Evolutionary conservation across 2,329 filamentous ascomycete species (phyloP).

Genomic region (Paradendryphiella salina): DNA sequence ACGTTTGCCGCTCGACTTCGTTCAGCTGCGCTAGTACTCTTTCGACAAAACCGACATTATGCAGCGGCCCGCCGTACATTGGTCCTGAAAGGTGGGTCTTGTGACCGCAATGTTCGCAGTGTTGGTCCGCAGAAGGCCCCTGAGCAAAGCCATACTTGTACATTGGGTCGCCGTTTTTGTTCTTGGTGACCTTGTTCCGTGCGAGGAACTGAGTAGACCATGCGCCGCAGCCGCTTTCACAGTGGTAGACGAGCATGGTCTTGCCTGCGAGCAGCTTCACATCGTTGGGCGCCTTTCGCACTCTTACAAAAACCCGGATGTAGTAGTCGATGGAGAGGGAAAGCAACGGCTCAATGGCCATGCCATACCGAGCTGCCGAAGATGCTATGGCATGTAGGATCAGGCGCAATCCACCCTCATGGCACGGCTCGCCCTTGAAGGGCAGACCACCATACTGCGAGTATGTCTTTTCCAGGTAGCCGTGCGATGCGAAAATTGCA

Average conservation of each 20-base stretch:
- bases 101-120: slow-evolving; percentile 81
- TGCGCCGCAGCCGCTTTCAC: slow-evolving; percentile 86
- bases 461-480: slow-evolving; percentile 92
- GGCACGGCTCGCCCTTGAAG: slow-evolving; percentile 79
- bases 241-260: slow-evolving; percentile 91
- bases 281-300: slow-evolving; percentile 76
- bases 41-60: slow-evolving; percentile 81
- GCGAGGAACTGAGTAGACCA: slow-evolving; percentile 83
- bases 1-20: slow-evolving; percentile 66
- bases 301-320: slow-evolving; percentile 80
- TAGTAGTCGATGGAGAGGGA: slow-evolving; percentile 98
- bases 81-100: slow-evolving; percentile 88
- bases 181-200: slow-evolving; percentile 65
- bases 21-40: slow-evolving; percentile 75
- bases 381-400: slow-evolving; percentile 81
- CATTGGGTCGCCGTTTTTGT: slow-evolving; percentile 68
- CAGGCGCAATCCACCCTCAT: slow-evolving; percentile 85
- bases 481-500: slow-evolving; percentile 89
- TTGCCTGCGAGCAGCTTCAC: slow-evolving; percentile 91
- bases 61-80: slow-evolving; percentile 91
- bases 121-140: slow-evolving; percentile 66
- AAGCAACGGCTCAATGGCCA: slow-evolving; percentile 86
- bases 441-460: slow-evolving; percentile 91
- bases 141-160: slow-evolving; percentile 79
- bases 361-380: slow-evolving; percentile 80